Conservation (phyloP, 1,284 basidiomycete species). For the Marasmius sp. region DNA sequence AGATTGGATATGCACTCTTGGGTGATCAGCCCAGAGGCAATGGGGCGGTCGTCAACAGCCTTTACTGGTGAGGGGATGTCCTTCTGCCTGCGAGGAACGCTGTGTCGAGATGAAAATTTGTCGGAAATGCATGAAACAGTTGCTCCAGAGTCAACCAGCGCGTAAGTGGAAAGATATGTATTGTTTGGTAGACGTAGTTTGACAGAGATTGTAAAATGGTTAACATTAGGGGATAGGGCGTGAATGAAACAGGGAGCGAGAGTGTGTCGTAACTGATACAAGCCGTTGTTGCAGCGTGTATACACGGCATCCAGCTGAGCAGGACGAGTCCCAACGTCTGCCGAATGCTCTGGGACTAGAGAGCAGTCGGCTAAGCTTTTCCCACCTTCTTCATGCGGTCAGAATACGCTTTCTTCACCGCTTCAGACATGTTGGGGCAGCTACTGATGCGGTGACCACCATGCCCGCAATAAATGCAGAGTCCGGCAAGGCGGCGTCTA, state of each 20-base stretch:
- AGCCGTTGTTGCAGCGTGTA: not conserved
- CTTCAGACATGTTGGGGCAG: not conserved
- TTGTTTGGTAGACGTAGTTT: slow-evolving; percentile 14
- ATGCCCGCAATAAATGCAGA: not conserved
- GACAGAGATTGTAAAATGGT: slow-evolving; percentile 30
- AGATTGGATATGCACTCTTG: slow-evolving; percentile 3
- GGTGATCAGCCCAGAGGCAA: slow-evolving; percentile 3
- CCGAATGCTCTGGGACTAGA: slow-evolving; percentile 2
- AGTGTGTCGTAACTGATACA: not conserved
- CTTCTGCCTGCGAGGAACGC: slow-evolving; percentile 1
- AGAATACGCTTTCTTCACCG: not conserved
- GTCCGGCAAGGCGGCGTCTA: not conserved
- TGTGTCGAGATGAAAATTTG: slow-evolving; percentile 24
- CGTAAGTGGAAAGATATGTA: slow-evolving; percentile 20
- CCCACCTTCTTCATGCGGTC: not conserved
- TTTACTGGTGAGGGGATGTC: not conserved
- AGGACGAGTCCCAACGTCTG: not conserved
- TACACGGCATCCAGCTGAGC: not conserved
- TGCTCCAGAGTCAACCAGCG: slow-evolving; percentile 26
- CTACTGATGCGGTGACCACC: not conserved
- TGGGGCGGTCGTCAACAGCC: not conserved
- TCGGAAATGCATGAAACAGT: slow-evolving; percentile 29
- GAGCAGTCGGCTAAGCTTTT: slow-evolving; percentile 11
- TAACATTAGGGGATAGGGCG: slow-evolving; percentile 5
- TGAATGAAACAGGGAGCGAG: slow-evolving; percentile 4